Evolutionary conservation across 805 yeast genomes (phyloP).

Genomic region (Metschnikowia matae): DNA sequence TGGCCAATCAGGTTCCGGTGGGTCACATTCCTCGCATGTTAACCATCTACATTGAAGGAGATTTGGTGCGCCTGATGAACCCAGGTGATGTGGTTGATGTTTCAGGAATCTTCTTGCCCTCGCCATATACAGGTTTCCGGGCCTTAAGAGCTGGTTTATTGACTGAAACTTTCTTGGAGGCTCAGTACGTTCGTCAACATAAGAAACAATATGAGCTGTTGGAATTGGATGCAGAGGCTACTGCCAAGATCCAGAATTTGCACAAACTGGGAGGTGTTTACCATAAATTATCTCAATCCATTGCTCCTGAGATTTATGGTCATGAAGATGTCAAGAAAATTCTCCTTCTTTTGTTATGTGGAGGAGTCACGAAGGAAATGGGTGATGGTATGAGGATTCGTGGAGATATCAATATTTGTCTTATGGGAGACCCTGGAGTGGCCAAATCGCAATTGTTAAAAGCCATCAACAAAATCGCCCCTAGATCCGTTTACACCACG

Average conservation of each 20-base stretch:
- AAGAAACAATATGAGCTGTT: slow-evolving; percentile 77
- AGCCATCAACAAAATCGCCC: slow-evolving; percentile 87
- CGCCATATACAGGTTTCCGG: slow-evolving; percentile 92
- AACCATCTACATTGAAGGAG: slow-evolving; percentile 86
- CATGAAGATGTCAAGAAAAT: slow-evolving; percentile 93
- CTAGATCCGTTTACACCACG: slow-evolving; percentile 94
- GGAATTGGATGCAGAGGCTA: slow-evolving; percentile 54
- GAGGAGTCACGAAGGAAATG: slow-evolving; percentile 91
- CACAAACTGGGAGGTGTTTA: slow-evolving; percentile 66
- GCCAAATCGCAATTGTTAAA: slow-evolving; percentile 96
- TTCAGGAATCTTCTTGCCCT: slow-evolving; percentile 87
- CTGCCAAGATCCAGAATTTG: slow-evolving; percentile 51
- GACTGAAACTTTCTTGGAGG: slow-evolving; percentile 90
- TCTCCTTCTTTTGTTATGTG: slow-evolving; percentile 74
- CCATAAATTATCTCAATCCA: slow-evolving; percentile 74
- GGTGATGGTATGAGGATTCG: slow-evolving; percentile 97
- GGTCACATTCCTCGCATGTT: slow-evolving; percentile 94
- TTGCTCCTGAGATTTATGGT: slow-evolving; percentile 97
- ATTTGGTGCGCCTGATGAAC: slow-evolving; percentile 75
- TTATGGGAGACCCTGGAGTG: slow-evolving; percentile 99
- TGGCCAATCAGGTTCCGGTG: slow-evolving; percentile 94
- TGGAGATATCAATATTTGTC: slow-evolving; percentile 92
- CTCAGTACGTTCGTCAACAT: slow-evolving; percentile 81
- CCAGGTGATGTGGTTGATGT: slow-evolving; percentile 97
- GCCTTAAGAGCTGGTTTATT: slow-evolving; percentile 90